Conservation (phyloP, 345 rosid genomes). For the Streptanthus diversifolius region DNA sequence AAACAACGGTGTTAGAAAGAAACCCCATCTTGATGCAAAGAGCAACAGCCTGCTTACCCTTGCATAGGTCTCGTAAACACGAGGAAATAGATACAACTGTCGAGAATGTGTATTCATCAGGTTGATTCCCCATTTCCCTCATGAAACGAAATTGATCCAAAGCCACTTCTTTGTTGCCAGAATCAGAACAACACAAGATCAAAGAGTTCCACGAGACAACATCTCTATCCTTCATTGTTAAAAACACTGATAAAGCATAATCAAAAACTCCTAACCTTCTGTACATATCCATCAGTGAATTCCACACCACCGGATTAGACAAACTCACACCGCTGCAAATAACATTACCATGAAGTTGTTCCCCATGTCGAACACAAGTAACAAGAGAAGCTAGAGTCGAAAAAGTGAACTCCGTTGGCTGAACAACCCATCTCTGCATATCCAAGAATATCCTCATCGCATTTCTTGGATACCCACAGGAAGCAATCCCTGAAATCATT, state of each 20-base stretch:
- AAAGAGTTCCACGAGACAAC: slow-evolving; percentile 68
- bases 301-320: slow-evolving; percentile 55
- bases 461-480: slow-evolving; percentile 36
- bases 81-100: slow-evolving; percentile 45
- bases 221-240: slow-evolving; percentile 50
- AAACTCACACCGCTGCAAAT: slow-evolving; percentile 42
- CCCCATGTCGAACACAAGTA: slow-evolving; percentile 44
- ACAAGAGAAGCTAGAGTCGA: slow-evolving; percentile 53
- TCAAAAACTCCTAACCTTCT: slow-evolving; percentile 50
- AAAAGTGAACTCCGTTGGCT: slow-evolving; percentile 53
- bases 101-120: slow-evolving; percentile 59
- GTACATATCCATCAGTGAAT: slow-evolving; percentile 68
- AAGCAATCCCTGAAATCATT: slow-evolving; percentile 52
- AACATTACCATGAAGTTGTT: slow-evolving; percentile 59
- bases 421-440: slow-evolving; percentile 47
- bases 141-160: slow-evolving; percentile 44
- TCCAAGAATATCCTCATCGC: slow-evolving; percentile 44
- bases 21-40: slow-evolving; percentile 58
- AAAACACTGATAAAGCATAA: slow-evolving; percentile 52
- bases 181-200: slow-evolving; percentile 46
- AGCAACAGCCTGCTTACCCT: slow-evolving; percentile 71
- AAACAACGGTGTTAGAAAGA: slow-evolving; percentile 60
- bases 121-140: slow-evolving; percentile 44
- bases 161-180: slow-evolving; percentile 45
- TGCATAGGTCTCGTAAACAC: slow-evolving; percentile 44